Evolutionary conservation across 2,329 filamentous ascomycete genomes (phyloP), one percentile per base, ranked within the genome.

Genomic region (Clathrospora elynae): DNA sequence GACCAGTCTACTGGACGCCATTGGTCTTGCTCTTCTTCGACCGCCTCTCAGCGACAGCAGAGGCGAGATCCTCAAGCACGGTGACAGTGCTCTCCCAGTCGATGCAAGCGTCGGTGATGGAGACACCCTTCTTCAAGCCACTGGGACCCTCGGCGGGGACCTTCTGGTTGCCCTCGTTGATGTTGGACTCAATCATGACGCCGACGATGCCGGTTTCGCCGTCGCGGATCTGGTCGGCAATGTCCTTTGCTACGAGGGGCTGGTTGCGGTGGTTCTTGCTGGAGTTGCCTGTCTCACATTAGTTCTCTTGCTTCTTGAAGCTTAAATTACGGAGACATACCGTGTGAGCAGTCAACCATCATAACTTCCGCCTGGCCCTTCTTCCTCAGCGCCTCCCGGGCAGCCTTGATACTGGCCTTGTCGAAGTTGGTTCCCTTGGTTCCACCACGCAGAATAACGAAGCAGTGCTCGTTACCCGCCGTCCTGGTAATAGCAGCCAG

Each of bases 301-400:
- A n/a, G 5, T 19, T 20, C 2, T 10, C 0, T 4, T 6, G 24
- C 16, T 19, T 10, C 23, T 20, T 23, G 4, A 24, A 25, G 26
- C 17, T 10, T 22, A 8, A 11, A 25, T n/a, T n/a, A n/a, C n/a
- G n/a, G n/a, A 9, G n/a, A 49, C 81, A 42, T 75, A 90, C 88
- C 93, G 70, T 99, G 93, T 14, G 91, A 96, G 80, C 93, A 99
- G 74, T 99, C 93, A 45, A 99, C 84, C 93, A 99, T 99, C 75
- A 99, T 86, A 53, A 91, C 87, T 73, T 90, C 81, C 65, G 86
- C 86, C 70, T 93, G 87, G 47, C 85, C 85, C 82, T 96, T 95
- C 74, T 88, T 87, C 55, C 73, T 76, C 62, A 99, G 74, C 2
- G 83, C 83, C 69, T 91, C 87, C 71, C 92, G 88, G 18, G 88